These are phyloP conservation scores for Begonia masoniana DNA, from an alignment of 306 rosid species.

Conservation along the genomic window DNA sequence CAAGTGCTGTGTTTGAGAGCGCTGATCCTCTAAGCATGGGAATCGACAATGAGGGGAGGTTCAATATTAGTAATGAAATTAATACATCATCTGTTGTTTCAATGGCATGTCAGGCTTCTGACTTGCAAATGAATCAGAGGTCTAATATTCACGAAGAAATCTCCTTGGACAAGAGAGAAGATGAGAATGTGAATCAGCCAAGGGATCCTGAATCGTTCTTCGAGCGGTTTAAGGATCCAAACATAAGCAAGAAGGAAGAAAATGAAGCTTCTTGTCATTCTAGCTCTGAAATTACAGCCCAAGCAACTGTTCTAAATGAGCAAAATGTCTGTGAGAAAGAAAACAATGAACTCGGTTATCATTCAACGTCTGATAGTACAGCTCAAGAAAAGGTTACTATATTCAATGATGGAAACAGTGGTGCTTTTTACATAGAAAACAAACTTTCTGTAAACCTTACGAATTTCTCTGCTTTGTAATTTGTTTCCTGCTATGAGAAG, in stretches of 20 bases:
- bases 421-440: no score
- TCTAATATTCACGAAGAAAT: conserved; percentile 11
- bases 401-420: conserved; percentile 9
- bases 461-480: no score
- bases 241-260: conserved; percentile 37
- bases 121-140: neutral
- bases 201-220: conserved; percentile 9
- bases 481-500: no score
- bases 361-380: neutral
- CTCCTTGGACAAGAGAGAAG: conserved; percentile 17
- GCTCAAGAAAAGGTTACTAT: conserved; percentile 11
- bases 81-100: conserved; percentile 8
- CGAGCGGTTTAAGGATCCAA: conserved; percentile 23
- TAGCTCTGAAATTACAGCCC: conserved; percentile 17
- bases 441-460: no score
- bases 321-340: conserved; percentile 1
- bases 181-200: conserved; percentile 20
- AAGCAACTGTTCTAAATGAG: conserved; percentile 7
- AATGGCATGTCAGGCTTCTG: conserved; percentile 7
- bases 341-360: conserved; percentile 7
- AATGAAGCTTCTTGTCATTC: conserved; percentile 41
- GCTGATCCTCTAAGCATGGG: conserved; percentile 10
- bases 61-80: conserved; percentile 1
- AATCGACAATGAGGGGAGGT: conserved; percentile 1
- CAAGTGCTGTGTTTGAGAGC: conserved; percentile 12